Evolutionary conservation across 148 eudicot species (phyloP).

Genomic region (Rhododendron kiyosumense): DNA sequence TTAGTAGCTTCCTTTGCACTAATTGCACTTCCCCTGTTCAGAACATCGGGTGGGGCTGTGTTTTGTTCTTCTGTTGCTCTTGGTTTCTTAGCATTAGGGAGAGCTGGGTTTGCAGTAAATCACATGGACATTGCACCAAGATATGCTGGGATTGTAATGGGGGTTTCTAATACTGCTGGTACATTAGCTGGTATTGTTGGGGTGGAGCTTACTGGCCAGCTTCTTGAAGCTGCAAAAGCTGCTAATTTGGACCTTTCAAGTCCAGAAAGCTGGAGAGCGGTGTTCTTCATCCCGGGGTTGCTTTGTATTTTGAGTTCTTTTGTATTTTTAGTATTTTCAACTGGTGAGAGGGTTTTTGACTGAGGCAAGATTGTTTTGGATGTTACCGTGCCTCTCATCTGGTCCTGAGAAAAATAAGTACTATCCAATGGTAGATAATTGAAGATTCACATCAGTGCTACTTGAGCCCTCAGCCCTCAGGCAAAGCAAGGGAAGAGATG

Average conservation of each 20-base stretch:
- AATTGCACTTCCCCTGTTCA: slow-evolving; percentile 60
- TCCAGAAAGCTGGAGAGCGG: slow-evolving; percentile 83
- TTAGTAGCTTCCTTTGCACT: slow-evolving; percentile 71
- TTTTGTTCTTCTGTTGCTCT: slow-evolving; percentile 90
- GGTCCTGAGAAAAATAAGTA: background rate
- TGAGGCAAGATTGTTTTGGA: slow-evolving; percentile 31
- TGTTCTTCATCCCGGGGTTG: slow-evolving; percentile 72
- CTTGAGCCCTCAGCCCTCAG: background rate
- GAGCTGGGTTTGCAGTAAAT: slow-evolving; percentile 97
- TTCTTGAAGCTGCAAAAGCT: slow-evolving; percentile 86
- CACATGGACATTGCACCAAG: slow-evolving; percentile 98
- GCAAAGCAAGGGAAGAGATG: background rate
- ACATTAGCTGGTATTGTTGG: slow-evolving; percentile 95
- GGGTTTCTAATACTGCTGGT: slow-evolving; percentile 94
- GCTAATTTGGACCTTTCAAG: slow-evolving; percentile 70
- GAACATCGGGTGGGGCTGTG: slow-evolving; percentile 76
- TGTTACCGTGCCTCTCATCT: background rate
- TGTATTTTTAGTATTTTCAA: slow-evolving; percentile 64
- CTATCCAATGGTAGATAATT: background rate
- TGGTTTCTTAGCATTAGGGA: slow-evolving; percentile 88
- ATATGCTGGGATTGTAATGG: slow-evolving; percentile 96
- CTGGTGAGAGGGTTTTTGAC: slow-evolving; percentile 90
- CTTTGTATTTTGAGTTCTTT: slow-evolving; percentile 79
- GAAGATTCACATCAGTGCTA: background rate
- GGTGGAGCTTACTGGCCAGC: slow-evolving; percentile 81